phyloP scores from a whole-genome alignment of 148 eudicot species.

The Bassia scoparia region DNA sequence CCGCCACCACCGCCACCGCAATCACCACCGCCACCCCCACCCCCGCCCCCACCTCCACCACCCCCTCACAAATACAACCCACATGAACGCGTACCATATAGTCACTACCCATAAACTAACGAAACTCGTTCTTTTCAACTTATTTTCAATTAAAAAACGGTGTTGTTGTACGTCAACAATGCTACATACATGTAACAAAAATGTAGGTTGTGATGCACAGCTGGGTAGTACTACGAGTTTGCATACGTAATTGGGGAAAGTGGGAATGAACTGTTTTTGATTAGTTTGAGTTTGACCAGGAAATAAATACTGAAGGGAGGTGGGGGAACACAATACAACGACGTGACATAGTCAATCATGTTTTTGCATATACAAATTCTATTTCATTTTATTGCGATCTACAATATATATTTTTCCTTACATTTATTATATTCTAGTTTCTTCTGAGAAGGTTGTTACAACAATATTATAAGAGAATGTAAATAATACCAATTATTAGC shows the following conservation, averaged over 20 bases:
- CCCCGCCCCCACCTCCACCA: conserved; percentile 5
- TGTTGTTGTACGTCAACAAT: neutral
- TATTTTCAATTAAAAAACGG: too few relatives aligned
- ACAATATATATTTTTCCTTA: too few relatives aligned
- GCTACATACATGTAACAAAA: neutral
- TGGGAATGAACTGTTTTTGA: neutral
- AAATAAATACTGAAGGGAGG: neutral
- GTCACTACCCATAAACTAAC: neutral
- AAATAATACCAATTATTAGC: too few relatives aligned
- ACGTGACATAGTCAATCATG: neutral
- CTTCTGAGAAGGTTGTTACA: neutral
- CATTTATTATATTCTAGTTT: neutral
- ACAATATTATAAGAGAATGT: neutral
- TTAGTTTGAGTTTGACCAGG: neutral
- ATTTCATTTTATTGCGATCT: neutral
- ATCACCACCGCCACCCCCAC: conserved; percentile 30
- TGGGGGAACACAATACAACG: neutral
- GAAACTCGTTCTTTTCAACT: too few relatives aligned
- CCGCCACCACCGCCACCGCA: conserved; percentile 15
- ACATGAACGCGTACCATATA: neutral
- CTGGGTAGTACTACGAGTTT: neutral
- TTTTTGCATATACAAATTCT: neutral
- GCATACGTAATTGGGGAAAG: neutral
- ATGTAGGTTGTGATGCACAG: neutral
- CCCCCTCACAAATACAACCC: neutral